A percentile compares a stretch with the other conserved stretches of the same genome.
Evolutionary conservation across 495 filamentous ascomycete genomes (phyloP).

Genomic region (Hyphodiscus hymeniophilus): DNA sequence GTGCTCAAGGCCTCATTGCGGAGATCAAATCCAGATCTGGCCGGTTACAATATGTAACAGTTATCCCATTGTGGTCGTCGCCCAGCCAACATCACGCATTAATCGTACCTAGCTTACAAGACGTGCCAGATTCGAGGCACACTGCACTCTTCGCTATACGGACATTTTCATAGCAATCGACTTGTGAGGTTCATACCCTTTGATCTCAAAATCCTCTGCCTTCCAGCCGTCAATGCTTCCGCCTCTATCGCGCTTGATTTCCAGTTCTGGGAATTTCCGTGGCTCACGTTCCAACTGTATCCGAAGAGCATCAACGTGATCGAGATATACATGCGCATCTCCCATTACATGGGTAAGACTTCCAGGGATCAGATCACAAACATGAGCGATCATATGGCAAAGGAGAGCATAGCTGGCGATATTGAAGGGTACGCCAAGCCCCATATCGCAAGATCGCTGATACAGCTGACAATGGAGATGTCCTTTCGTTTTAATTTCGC

Average conservation of each 20-base stretch:
- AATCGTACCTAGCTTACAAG: neutral
- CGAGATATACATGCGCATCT: constrained; percentile 89
- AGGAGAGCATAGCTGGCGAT: constrained; percentile 89
- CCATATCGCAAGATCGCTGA: constrained; percentile 95
- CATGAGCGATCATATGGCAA: constrained; percentile 89
- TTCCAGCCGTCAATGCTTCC: constrained; percentile 47
- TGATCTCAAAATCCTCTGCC: constrained; percentile 76
- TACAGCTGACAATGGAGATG: constrained; percentile 79
- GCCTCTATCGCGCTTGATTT: constrained; percentile 55
- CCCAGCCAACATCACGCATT: too few relatives aligned
- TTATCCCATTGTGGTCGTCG: too few relatives aligned
- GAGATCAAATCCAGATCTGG: too few relatives aligned
- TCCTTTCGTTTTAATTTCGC: constrained; percentile 36
- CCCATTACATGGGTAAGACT: constrained; percentile 90
- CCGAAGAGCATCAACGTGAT: constrained; percentile 83
- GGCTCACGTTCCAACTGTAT: constrained; percentile 75
- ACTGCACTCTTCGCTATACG: too few relatives aligned
- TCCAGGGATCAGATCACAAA: constrained; percentile 69
- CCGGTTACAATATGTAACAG: too few relatives aligned
- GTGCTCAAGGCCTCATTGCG: too few relatives aligned
- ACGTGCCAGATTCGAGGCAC: constrained; percentile 1
- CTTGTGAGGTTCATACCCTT: constrained; percentile 86
- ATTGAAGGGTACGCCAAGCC: constrained; percentile 94
- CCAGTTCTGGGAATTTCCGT: constrained; percentile 66
- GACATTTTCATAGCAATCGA: constrained; percentile 96